Conservation (phyloP, 805 yeast genomes). For the Vanderwaltozyma polyspora region DNA sequence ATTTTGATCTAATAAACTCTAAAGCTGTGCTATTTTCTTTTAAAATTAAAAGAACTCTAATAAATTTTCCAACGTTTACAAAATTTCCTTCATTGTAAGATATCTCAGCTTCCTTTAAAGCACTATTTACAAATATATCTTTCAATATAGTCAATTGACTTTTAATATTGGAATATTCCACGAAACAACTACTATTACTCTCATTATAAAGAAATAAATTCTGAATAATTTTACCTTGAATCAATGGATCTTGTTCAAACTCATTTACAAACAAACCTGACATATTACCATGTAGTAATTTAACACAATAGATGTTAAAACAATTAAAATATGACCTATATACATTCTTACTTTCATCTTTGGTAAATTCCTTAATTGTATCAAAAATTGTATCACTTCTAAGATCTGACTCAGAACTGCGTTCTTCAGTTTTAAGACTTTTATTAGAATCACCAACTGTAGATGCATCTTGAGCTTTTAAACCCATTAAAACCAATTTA, state of each 20-base stretch:
- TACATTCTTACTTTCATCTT: slow-evolving; percentile 6
- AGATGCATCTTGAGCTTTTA: neutral
- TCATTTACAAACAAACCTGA: slow-evolving; percentile 16
- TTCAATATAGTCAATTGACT: slow-evolving; percentile 17
- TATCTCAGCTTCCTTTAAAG: slow-evolving; percentile 54
- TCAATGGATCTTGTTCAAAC: slow-evolving; percentile 18
- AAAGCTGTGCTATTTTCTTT: slow-evolving; percentile 30
- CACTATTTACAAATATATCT: slow-evolving; percentile 63
- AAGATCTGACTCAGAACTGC: neutral
- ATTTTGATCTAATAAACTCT: slow-evolving; percentile 31
- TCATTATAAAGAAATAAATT: slow-evolving; percentile 14
- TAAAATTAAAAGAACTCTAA: slow-evolving; percentile 26
- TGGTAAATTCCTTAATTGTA: slow-evolving; percentile 8
- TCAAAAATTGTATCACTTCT: slow-evolving; percentile 8
- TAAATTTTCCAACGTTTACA: slow-evolving; percentile 25
- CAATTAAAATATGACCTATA: slow-evolving; percentile 11
- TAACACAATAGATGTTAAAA: slow-evolving; percentile 15
- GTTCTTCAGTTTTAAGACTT: slow-evolving; percentile 3
- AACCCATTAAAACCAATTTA: no score
- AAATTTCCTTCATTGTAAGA: slow-evolving; percentile 40
- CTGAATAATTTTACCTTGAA: slow-evolving; percentile 18
- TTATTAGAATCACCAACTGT: neutral
- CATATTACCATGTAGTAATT: slow-evolving; percentile 14
- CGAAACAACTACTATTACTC: slow-evolving; percentile 12
- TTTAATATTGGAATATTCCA: slow-evolving; percentile 10